Evolutionary conservation across 202 grass and related monocot species (phyloP).

Genomic region (Zoysia matrella): DNA sequence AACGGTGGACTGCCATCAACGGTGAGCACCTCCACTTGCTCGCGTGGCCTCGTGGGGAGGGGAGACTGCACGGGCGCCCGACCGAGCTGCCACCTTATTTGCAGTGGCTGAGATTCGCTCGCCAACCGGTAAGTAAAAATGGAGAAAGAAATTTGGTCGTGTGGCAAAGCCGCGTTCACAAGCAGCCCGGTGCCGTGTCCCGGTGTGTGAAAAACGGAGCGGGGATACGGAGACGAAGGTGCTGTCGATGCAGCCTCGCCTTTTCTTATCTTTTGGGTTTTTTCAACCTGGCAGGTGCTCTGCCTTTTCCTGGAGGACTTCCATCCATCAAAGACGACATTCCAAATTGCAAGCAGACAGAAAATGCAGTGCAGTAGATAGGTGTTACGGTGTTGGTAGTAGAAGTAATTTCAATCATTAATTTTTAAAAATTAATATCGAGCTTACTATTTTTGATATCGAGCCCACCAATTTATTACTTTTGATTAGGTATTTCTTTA

Average conservation of each 20-base stretch:
- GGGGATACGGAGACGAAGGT: neutral
- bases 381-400: too few species aligned
- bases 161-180: conserved; percentile 31
- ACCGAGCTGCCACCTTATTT: conserved; percentile 15
- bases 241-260: neutral
- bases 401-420: too few species aligned
- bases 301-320: neutral
- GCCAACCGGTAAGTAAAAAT: neutral
- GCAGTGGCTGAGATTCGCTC: conserved; percentile 3
- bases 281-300: neutral
- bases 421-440: too few species aligned
- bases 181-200: neutral
- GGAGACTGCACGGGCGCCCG: neutral
- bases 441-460: too few species aligned
- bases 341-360: neutral
- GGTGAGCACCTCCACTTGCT: neutral
- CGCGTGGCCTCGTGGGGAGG: conserved; percentile 19
- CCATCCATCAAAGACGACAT: neutral
- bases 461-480: too few species aligned
- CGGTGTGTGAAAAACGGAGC: too few species aligned
- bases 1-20: conserved; percentile 40
- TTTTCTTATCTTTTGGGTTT: neutral
- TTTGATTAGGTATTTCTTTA: too few species aligned
- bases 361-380: neutral
- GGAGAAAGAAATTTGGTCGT: neutral